These are phyloP conservation scores for Microdochium trichocladiopsis DNA, from an alignment of 2,329 filamentous ascomycete species.

Conservation along the genomic window DNA sequence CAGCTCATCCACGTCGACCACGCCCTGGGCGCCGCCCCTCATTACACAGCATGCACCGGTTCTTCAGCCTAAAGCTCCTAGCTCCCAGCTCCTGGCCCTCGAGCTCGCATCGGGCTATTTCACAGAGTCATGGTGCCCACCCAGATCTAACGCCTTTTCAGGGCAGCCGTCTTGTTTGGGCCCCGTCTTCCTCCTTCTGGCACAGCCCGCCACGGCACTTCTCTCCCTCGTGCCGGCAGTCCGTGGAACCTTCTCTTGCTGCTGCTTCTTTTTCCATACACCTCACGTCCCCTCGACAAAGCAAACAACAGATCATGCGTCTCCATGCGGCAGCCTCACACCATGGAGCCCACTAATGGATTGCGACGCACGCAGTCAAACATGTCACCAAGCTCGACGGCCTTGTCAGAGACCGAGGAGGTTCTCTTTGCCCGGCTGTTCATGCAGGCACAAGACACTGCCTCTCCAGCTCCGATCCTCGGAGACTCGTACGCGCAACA, in stretches of 20 bases:
- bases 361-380: neutral
- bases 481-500: conserved; percentile 7
- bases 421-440: conserved; percentile 1
- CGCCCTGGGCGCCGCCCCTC: too few relatives aligned
- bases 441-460: conserved; percentile 6
- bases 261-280: neutral
- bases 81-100: too few relatives aligned
- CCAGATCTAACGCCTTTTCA: too few relatives aligned
- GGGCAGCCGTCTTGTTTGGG: too few relatives aligned
- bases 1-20: too few relatives aligned
- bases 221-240: too few relatives aligned
- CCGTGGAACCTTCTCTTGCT: neutral
- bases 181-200: too few relatives aligned
- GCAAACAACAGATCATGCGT: neutral
- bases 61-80: too few relatives aligned
- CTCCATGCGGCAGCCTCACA: neutral
- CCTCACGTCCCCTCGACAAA: neutral
- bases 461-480: conserved; percentile 4
- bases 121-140: too few relatives aligned
- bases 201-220: too few relatives aligned
- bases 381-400: neutral
- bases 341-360: neutral
- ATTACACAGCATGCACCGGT: too few relatives aligned
- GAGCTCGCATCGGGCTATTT: too few relatives aligned
- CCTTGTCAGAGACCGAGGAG: neutral